A percentile compares a stretch with the other conserved stretches of the same genome.
Evolutionary conservation across 352 stramenopile genomes (phyloP).

Genomic region (Globisporangium apiculatum): DNA sequence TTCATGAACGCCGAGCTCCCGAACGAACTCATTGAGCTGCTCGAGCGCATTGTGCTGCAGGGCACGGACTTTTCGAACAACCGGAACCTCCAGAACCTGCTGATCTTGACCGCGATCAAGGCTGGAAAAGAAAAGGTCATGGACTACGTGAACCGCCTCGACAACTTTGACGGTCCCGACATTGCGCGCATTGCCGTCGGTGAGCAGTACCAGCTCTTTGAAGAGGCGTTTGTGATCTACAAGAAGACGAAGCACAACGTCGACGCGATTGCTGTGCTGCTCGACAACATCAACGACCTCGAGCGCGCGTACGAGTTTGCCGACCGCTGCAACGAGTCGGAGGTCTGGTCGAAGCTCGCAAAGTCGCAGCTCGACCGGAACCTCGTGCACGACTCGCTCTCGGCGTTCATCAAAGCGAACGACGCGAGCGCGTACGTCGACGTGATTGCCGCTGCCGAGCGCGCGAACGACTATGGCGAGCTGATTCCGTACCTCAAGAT

Average conservation of each 20-base stretch:
- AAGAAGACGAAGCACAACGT: constrained; percentile 99
- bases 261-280: constrained; percentile 88
- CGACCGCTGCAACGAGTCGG: constrained; percentile 96
- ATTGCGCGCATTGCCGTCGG: constrained; percentile 98
- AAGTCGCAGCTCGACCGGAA: constrained; percentile 97
- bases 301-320: constrained; percentile 99
- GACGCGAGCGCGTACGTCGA: constrained; percentile 96
- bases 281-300: constrained; percentile 97
- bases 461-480: constrained; percentile 94
- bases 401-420: constrained; percentile 99
- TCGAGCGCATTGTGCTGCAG: constrained; percentile 99
- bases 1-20: constrained; percentile 99
- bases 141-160: constrained; percentile 99
- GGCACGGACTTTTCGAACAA: constrained; percentile 99
- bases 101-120: constrained; percentile 99
- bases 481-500: constrained; percentile 99
- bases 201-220: constrained; percentile 98
- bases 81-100: constrained; percentile 99
- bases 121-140: constrained; percentile 97
- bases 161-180: constrained; percentile 99
- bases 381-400: constrained; percentile 95
- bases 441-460: constrained; percentile 96
- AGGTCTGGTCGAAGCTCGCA: constrained; percentile 98
- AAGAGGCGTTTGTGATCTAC: constrained; percentile 99
- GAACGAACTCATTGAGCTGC: constrained; percentile 97